Evolutionary conservation across 306 rosid genomes (phyloP).

Genomic region (Quercus glauca): DNA sequence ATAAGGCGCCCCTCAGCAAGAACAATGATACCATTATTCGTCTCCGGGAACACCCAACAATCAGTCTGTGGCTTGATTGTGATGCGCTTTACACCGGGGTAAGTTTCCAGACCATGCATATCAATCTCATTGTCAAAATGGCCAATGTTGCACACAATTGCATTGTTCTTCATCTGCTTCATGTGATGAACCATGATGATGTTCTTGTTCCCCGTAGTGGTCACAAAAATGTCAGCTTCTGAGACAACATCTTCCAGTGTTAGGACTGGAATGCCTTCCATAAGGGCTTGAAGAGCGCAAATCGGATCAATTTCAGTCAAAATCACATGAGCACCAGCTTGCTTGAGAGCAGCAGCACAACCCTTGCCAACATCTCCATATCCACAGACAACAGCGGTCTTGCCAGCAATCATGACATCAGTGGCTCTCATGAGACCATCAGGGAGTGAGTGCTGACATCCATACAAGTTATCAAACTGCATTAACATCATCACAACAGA

Average conservation of each 20-base stretch:
- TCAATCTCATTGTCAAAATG: background rate
- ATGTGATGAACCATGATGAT: background rate
- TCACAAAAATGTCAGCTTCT: constrained; percentile 81
- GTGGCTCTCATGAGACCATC: constrained; percentile 99
- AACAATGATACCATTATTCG: background rate
- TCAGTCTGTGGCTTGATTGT: background rate
- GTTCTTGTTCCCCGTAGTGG: constrained; percentile 64
- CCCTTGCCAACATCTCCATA: constrained; percentile 99
- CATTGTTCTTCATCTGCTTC: background rate
- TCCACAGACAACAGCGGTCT: constrained; percentile 75
- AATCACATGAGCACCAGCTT: constrained; percentile 88
- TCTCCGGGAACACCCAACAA: background rate
- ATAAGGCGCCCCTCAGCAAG: background rate
- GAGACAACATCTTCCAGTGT: constrained; percentile 59
- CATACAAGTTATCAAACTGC: constrained; percentile 98
- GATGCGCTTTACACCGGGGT: background rate
- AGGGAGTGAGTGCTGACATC: constrained; percentile 98
- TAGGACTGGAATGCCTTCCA: constrained; percentile 86
- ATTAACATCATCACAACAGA: background rate
- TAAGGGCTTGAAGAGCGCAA: constrained; percentile 90
- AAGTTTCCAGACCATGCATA: background rate
- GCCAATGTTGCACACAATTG: background rate
- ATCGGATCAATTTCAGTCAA: constrained; percentile 96
- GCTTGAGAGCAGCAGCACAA: constrained; percentile 88
- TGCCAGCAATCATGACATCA: constrained; percentile 95